Conservation (phyloP, 208 protist species). For the Leishmania major region DNA sequence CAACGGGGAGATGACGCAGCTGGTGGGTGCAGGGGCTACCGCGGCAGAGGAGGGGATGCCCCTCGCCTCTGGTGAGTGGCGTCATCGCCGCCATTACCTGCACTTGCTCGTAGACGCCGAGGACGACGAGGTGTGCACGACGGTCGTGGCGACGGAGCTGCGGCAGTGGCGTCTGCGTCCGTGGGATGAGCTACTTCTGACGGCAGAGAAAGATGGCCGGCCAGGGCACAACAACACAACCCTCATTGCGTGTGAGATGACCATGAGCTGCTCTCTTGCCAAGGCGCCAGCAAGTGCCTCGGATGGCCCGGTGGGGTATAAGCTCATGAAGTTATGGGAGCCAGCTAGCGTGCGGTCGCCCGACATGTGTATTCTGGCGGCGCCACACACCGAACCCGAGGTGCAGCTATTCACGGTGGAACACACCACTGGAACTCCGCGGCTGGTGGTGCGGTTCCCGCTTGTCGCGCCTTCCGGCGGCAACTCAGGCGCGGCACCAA, state of each 20-base stretch:
- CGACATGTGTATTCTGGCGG: conserved; percentile 2
- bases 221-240: background rate
- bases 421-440: background rate
- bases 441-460: conserved; percentile 17
- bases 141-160: conserved; percentile 29
- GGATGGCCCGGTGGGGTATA: conserved; percentile 10
- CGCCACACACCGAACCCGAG: conserved; percentile 3
- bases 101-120: conserved; percentile 41
- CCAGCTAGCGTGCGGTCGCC: background rate
- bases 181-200: conserved; percentile 10
- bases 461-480: background rate
- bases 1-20: background rate
- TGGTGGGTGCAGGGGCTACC: background rate
- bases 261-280: conserved; percentile 1
- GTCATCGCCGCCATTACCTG: conserved; percentile 27
- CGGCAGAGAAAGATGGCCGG: background rate
- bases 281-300: background rate
- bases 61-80: conserved; percentile 14
- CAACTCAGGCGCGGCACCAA: background rate
- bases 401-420: conserved; percentile 24
- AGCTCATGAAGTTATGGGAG: conserved; percentile 14
- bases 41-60: background rate
- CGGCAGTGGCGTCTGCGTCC: conserved; percentile 32
- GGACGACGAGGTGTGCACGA: conserved; percentile 57
- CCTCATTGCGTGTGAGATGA: conserved; percentile 9